Evolutionary conservation across 495 filamentous ascomycete genomes (phyloP).

Genomic region (Neurospora sp.): DNA sequence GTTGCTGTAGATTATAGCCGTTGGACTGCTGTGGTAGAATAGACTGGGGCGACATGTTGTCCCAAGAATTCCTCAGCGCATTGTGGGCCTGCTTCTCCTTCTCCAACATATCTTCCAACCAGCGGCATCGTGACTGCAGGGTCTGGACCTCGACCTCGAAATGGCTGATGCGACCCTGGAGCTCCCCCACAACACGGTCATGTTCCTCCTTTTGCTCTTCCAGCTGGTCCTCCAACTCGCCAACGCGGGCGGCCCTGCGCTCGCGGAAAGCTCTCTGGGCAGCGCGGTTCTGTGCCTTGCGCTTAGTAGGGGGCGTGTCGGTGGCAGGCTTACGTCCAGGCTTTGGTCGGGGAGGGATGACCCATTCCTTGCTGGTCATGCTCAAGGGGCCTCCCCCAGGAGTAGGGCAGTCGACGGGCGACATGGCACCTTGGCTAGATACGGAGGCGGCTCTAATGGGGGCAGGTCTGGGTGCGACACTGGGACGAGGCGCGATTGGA

Average conservation of each 20-base stretch:
- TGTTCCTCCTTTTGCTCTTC: constrained; percentile 48
- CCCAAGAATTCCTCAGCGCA: constrained; percentile 8
- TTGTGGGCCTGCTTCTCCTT: constrained; percentile 26
- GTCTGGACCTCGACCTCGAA: constrained; percentile 37
- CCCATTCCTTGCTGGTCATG: constrained; percentile 75
- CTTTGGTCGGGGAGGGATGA: constrained; percentile 78
- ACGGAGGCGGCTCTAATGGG: constrained; percentile 6
- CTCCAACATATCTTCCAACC: constrained; percentile 32
- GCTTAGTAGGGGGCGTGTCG: constrained; percentile 82
- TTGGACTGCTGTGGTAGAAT: neutral
- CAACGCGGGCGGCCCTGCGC: constrained; percentile 69
- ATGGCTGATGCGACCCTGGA: constrained; percentile 33
- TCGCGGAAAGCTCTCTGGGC: constrained; percentile 90
- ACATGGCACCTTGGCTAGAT: constrained; percentile 13
- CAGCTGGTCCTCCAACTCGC: constrained; percentile 76
- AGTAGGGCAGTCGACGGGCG: constrained; percentile 13
- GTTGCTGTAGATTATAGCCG: neutral
- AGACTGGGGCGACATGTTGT: constrained; percentile 7
- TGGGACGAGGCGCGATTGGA: constrained; percentile 19
- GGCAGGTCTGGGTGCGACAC: constrained; percentile 12
- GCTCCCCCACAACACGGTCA: constrained; percentile 32
- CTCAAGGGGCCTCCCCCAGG: constrained; percentile 21
- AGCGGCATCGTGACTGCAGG: constrained; percentile 30
- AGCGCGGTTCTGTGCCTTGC: constrained; percentile 88
- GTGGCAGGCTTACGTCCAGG: constrained; percentile 90